Evolutionary conservation across 2,329 filamentous ascomycete species (phyloP).

Genomic region (Paecilomyces sp.): DNA sequence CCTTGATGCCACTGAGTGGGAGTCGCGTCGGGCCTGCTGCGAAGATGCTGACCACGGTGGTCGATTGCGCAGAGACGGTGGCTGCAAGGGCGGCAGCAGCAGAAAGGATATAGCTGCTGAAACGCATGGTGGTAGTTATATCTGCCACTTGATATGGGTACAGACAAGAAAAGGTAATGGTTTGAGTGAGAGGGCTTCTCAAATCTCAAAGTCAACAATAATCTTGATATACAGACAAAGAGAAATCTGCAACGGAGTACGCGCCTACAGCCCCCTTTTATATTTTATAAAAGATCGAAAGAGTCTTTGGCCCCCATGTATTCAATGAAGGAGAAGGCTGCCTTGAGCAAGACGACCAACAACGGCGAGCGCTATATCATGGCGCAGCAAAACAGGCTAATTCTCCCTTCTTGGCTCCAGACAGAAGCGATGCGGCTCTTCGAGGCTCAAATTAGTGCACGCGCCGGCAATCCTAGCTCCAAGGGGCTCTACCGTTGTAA

Average conservation of each 20-base stretch:
- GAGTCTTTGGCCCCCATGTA: neutral
- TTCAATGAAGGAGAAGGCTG: neutral
- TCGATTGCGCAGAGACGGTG: conserved; percentile 2
- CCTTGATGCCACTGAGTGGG: conserved; percentile 1
- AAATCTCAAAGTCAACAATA: neutral
- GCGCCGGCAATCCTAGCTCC: neutral
- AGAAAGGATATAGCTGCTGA: neutral
- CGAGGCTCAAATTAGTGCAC: neutral
- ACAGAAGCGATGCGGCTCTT: neutral
- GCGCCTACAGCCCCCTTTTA: neutral
- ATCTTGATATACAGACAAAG: neutral
- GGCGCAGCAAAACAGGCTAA: neutral
- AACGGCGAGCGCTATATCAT: neutral
- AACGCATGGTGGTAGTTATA: neutral
- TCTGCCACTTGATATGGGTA: neutral
- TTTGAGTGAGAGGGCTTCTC: neutral
- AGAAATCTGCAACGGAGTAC: neutral
- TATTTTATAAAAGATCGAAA: neutral
- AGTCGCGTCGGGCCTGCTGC: conserved; percentile 4
- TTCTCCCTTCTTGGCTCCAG: neutral
- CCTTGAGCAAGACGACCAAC: neutral
- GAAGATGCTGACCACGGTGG: conserved; percentile 9
- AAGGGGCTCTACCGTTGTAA: neutral
- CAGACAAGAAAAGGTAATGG: neutral
- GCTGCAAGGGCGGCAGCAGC: neutral